Evolutionary conservation across 2,329 filamentous ascomycete genomes (phyloP).

Genomic region (Colletotrichum filicis): DNA sequence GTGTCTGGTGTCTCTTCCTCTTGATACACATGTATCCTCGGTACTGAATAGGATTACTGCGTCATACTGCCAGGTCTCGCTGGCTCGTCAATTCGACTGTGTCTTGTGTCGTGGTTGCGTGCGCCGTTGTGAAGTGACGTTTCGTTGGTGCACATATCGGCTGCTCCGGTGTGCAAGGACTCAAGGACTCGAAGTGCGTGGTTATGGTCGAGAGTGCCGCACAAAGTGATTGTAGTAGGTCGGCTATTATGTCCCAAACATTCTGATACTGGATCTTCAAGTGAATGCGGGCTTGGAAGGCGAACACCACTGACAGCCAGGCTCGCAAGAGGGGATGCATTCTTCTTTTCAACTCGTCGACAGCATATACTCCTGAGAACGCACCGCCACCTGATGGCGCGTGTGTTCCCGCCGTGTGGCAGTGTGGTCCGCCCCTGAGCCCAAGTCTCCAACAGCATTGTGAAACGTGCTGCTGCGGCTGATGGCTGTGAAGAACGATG

Average conservation of each 20-base stretch:
- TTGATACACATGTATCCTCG: neutral
- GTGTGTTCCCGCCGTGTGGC: constrained; percentile 1
- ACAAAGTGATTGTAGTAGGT: neutral
- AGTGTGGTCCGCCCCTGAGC: neutral
- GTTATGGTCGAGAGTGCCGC: neutral
- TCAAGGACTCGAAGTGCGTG: neutral
- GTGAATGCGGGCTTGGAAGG: neutral
- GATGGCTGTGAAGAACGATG: neutral
- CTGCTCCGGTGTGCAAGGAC: neutral
- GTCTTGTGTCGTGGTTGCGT: neutral
- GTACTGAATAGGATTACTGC: neutral
- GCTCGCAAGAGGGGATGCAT: neutral
- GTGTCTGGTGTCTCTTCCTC: neutral
- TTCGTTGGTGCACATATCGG: neutral
- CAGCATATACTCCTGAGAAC: neutral
- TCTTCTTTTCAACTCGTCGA: neutral
- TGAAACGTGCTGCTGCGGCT: constrained; percentile 20
- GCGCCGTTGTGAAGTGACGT: neutral
- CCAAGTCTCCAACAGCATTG: neutral
- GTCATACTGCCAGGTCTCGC: neutral
- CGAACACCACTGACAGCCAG: neutral
- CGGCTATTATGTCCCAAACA: neutral
- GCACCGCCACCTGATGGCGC: constrained; percentile 17
- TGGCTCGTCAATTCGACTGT: neutral
- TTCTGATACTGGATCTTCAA: neutral